Percentiles rank a stretch among this genome's conserved stretches.
Conservation (phyloP, 2,329 filamentous ascomycete species). For the Ustulina deusta region DNA sequence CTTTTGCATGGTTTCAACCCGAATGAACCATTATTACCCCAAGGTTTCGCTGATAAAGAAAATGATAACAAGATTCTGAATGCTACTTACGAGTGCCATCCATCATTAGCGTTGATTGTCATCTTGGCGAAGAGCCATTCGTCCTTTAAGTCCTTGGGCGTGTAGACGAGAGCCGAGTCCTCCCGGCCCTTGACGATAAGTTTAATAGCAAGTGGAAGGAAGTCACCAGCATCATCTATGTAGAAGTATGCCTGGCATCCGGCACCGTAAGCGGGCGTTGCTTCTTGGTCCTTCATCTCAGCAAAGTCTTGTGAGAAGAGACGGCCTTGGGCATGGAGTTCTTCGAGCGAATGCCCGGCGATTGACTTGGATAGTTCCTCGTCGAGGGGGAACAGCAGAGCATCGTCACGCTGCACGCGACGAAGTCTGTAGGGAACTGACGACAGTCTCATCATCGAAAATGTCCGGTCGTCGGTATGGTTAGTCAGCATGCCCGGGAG, state of each 20-base stretch:
- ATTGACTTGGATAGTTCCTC: conserved; percentile 50
- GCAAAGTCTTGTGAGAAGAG: conserved; percentile 60
- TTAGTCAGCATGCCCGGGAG: conserved; percentile 56
- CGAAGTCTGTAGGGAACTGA: conserved; percentile 55
- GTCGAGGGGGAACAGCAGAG: conserved; percentile 55
- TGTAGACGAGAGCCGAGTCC: conserved; percentile 56
- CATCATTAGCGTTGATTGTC: conserved; percentile 62
- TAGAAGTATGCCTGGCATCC: conserved; percentile 56
- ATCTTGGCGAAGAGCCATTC: conserved; percentile 66
- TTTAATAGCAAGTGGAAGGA: conserved; percentile 62
- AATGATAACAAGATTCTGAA: neutral
- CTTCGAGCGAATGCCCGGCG: conserved; percentile 48
- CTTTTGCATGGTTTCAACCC: neutral
- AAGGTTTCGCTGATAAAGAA: too few species aligned
- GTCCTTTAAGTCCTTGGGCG: conserved; percentile 56
- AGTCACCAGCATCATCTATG: conserved; percentile 50
- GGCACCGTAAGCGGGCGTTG: conserved; percentile 48
- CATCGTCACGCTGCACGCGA: conserved; percentile 51
- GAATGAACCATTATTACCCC: neutral
- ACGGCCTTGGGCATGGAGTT: conserved; percentile 53
- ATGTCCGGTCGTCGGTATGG: conserved; percentile 60
- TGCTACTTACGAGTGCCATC: conserved; percentile 54
- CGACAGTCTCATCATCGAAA: conserved; percentile 62
- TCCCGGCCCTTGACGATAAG: conserved; percentile 54
- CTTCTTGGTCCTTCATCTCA: conserved; percentile 49